Evolutionary conservation across 371 early-diverging fungal genomes (phyloP).

Genomic region (Rhizopus microsporus): DNA sequence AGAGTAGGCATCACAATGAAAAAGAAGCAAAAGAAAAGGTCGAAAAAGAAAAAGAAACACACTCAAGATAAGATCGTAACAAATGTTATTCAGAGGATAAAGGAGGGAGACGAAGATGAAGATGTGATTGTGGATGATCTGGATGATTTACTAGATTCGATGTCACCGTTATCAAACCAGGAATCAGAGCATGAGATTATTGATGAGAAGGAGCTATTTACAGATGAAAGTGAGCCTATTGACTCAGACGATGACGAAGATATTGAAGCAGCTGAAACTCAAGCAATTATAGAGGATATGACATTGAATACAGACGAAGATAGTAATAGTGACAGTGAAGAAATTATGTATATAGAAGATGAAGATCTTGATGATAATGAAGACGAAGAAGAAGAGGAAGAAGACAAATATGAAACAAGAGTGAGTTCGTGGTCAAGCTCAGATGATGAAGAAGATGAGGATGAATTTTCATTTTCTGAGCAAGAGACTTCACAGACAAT

Average conservation of each 20-base stretch:
- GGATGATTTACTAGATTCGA: slow-evolving; percentile 32
- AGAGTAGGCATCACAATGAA: slow-evolving; percentile 7
- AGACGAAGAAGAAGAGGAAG: slow-evolving; percentile 26
- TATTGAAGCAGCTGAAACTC: slow-evolving; percentile 44
- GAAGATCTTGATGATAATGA: slow-evolving; percentile 38
- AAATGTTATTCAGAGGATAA: not conserved
- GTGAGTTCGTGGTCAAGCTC: slow-evolving; percentile 36
- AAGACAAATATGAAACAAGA: slow-evolving; percentile 1
- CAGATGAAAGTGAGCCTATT: slow-evolving; percentile 36
- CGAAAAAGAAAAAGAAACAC: slow-evolving; percentile 6
- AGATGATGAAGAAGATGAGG: slow-evolving; percentile 43
- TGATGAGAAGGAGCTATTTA: slow-evolving; percentile 21
- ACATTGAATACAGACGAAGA: slow-evolving; percentile 3
- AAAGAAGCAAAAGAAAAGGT: slow-evolving; percentile 17
- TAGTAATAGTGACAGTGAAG: slow-evolving; percentile 6
- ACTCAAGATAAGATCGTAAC: not conserved
- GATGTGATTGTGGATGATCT: slow-evolving; percentile 31
- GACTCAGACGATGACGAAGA: slow-evolving; percentile 51
- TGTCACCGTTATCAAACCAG: slow-evolving; percentile 32
- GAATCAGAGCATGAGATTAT: slow-evolving; percentile 8
- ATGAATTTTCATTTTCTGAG: slow-evolving; percentile 26
- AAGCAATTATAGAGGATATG: slow-evolving; percentile 40
- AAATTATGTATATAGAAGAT: slow-evolving; percentile 37
- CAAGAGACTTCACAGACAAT: slow-evolving; percentile 25
- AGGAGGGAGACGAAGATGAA: slow-evolving; percentile 20